These are phyloP conservation scores for Trichoderma sp. DNA, from an alignment of 2,329 filamentous ascomycete genomes.

Conservation along the genomic window DNA sequence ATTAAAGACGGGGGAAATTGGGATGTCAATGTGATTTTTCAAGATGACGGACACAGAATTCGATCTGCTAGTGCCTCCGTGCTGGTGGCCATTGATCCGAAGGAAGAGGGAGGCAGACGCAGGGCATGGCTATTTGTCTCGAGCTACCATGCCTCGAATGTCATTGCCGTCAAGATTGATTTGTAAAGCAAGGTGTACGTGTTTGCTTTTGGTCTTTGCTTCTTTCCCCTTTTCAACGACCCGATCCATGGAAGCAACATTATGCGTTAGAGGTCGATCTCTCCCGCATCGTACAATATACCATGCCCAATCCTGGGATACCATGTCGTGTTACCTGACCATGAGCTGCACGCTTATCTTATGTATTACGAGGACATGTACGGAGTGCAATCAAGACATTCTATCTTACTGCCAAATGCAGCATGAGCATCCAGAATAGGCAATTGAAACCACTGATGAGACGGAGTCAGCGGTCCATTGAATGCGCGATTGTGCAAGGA, in stretches of 20 bases:
- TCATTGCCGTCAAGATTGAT: conserved; percentile 53
- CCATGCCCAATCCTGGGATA: background rate
- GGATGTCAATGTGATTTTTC: conserved; percentile 51
- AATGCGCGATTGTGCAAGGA: background rate
- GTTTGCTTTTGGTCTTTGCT: background rate
- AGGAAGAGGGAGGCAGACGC: conserved; percentile 41
- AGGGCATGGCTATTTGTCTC: conserved; percentile 58
- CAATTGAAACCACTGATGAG: background rate
- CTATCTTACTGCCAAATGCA: background rate
- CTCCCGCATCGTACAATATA: background rate
- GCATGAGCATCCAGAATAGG: background rate
- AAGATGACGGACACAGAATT: conserved; percentile 54
- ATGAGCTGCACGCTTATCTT: background rate
- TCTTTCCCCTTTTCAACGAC: background rate
- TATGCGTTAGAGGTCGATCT: background rate
- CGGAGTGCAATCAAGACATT: background rate
- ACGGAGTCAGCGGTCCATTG: background rate
- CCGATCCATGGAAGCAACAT: background rate
- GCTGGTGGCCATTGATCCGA: conserved; percentile 51
- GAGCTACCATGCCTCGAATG: conserved; percentile 49
- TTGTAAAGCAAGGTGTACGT: conserved; percentile 32
- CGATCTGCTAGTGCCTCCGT: conserved; percentile 51
- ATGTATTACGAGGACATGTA: background rate
- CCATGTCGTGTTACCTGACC: background rate
- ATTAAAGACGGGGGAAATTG: conserved; percentile 29